Base-by-base conservation (phyloP, 192 early-diverging fungal species). In the Entomortierella parvispora region DNA sequence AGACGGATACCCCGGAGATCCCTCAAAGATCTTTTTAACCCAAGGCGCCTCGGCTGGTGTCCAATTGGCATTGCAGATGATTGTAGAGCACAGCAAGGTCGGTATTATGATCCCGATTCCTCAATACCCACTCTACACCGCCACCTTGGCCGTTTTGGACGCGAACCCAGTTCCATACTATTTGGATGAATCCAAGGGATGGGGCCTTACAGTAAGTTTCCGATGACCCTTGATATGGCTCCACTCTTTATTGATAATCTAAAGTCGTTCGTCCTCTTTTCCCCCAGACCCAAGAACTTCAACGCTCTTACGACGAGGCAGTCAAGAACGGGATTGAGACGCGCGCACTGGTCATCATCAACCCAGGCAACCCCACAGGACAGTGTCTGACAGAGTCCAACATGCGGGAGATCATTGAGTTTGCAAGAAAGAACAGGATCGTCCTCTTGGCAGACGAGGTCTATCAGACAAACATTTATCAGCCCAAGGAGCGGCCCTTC, bases 61-160 rank as follows among this genome's bases (percentile, higher is more conserved):
- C 20, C 96, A 99, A 81, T 85, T 87, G 2, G 86, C 97, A 28
- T 85, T 99, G 26, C 95, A 99, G 72, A 87, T 93, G 67, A 79
- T 98, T 26, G 94, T 95, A 9, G 84, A 92, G 28, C 78, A 93
- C 71, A 49, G 69, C 20, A 84, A 92, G 22, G 91, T 95, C 22
- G 97, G 97, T 18, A 94, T 99, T 71, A 95, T 99, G 96, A 98
- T 98, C 76, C 97, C 97, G 29, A 96, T 99, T 60, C 97, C 97
- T 32, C 97, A 99, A 77, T 99, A 99, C 75, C 97, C 97, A 42
- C 90, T 99, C 37, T 99, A 99, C 86, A 93, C 94, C 8, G 97
- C 96, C n/a, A 92, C 95, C 4, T 82, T 99, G 34, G 88, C 93
- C 1, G 85, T 96, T 18, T 87, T 93, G 68, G 83, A 93, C 65